Evolutionary conservation across 345 rosid species (phyloP).

Genomic region (Citrus reticulata): DNA sequence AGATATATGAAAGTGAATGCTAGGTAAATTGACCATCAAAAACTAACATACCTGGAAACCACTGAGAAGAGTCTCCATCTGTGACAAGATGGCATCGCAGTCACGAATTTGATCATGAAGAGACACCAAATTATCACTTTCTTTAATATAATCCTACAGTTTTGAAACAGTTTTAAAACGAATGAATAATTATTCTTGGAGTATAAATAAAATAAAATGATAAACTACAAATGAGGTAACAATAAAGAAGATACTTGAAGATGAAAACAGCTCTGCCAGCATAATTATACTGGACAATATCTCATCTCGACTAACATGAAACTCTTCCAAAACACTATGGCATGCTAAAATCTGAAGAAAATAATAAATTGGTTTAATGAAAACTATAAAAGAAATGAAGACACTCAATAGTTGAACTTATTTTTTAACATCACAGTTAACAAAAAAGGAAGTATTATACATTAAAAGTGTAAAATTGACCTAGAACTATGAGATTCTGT

Average conservation of each 20-base stretch:
- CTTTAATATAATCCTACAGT: slow-evolving; percentile 88
- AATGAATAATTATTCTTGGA: neutral
- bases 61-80: slow-evolving; percentile 94
- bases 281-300: neutral
- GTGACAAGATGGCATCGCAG: slow-evolving; percentile 87
- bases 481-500: neutral
- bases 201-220: neutral
- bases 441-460: neutral
- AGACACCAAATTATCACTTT: slow-evolving; percentile 93
- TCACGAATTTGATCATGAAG: slow-evolving; percentile 97
- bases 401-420: neutral
- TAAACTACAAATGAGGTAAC: neutral
- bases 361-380: neutral
- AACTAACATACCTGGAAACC: slow-evolving; percentile 78
- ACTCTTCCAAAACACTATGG: neutral
- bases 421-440: neutral
- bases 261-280: neutral
- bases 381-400: neutral
- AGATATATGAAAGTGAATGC: slow-evolving; percentile 1
- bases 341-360: neutral
- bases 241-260: neutral
- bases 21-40: neutral
- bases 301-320: neutral
- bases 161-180: slow-evolving; percentile 5
- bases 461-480: neutral